Base-by-base conservation (phyloP, 148 eudicot species). In the Pouteria glomerata region DNA sequence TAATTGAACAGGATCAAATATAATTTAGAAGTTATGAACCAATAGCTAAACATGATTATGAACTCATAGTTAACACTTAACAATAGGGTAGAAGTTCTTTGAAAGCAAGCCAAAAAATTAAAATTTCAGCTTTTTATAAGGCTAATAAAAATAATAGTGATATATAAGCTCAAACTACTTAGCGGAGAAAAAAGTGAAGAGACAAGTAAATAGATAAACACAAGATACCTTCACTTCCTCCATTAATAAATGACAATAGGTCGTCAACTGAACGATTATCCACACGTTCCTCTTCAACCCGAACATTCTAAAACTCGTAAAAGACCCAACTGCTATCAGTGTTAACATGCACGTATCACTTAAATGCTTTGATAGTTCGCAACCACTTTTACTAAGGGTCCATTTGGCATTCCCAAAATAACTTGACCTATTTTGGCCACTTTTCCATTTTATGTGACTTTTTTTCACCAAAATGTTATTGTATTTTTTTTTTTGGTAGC, bases 251-350 rank as follows among this genome's bases (percentile, higher is more conserved):
- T 45, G 96, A 90, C 75, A 93, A 74, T 18, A 93, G 78, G 73
- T 93, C 98, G 77, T 93, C 98, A 71, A 93, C 84, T 2, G 96
- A 90, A 33, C 98, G 96, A 52, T 88, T 86, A 80, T 93, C 98
- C 59, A 57, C 82, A 70, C 59, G 90, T 77, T 85, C 80, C 77
- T 84, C 92, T 79, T 82, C 98, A 52, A 67, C 78, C 73, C 85
- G 90, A 57, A 79, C 78, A 67, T 79, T 84, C 98, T 93, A 82
- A 78, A 65, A 84, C 60, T 69, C 72, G 77, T 39, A 23, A 44
- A 73, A 72, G 48, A 3, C 31, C 62, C 62, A 72, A 75, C 57
- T n/a, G 19, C 35, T 67, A 70, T 60, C 66, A 78, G 26, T 42
- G 60, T 42, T 29, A 30, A 33, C 42, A 73, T 41, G 63, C 42